Evolutionary conservation across 2,329 filamentous ascomycete genomes (phyloP), one percentile per base, ranked within the genome.

Genomic region (Septoria petroselini): DNA sequence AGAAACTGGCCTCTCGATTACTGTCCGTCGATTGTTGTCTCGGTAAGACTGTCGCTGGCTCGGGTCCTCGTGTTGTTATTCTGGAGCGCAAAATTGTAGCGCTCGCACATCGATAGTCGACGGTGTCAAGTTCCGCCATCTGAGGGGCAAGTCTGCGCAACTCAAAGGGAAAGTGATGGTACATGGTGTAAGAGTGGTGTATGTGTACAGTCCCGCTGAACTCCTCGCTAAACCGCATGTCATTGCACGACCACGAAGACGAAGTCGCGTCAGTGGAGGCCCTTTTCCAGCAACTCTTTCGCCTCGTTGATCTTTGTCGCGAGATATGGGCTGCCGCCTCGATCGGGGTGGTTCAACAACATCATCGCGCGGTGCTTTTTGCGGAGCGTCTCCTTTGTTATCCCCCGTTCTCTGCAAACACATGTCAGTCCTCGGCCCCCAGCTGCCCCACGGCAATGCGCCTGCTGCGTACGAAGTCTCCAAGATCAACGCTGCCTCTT

Each of bases 241-340:
- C 23, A 27, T 27, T 27, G 5, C 9, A 9, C 9, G 9, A 27
- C n/a, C n/a, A n/a, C n/a, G 9, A 27, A 27, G 23, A 27, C 23
- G 34, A n/a, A 2, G 11, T 33, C 15, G 7, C 14, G 33, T 43
- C 41, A 43, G 12, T 47, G 38, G 9, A 21, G 41, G 11, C 54
- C 54, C 60, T 95, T 96, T 69, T 98, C 93, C 60, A 98, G 69
- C 57, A 97, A 82, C 69, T 97, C 91, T 72, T 98, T 98, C 31
- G 93, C 93, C 71, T 98, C 93, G 73, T 98, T 98, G 68, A 98
- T 86, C 72, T 98, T 98, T 46, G 91, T 96, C 11, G 93, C 93
- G 37, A 98, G 75, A 68, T 97, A 98, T 6, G 93, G 93, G 67
- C 90, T 96, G 31, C 93, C 93, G 59, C 93, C 93, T 67, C 93